Base-by-base conservation (phyloP, 2,329 filamentous ascomycete genomes). In the Tolypocladium pustulatum region DNA sequence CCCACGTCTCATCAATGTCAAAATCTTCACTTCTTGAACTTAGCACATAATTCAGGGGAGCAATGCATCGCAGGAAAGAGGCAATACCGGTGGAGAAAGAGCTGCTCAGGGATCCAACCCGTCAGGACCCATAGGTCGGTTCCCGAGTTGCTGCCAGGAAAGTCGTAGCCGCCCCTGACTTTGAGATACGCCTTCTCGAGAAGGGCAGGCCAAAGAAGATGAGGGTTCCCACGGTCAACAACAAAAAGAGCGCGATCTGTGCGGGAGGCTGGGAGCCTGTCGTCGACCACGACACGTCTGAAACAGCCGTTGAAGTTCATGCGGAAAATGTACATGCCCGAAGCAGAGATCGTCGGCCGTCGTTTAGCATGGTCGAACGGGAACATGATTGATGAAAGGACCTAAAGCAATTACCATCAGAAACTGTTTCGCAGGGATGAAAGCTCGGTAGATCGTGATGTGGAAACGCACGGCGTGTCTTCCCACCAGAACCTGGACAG, bases 181-280 rank as follows among this genome's bases (percentile, higher is more conserved):
- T 97, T 99, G 1, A 99, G 78, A 65, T 99, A 99, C 0, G 94
- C 94, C 69, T 99, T 99, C 70, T 99, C 94, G 20, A 97, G 77
- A 5, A 99, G 78, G 2, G 93, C 91, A 7, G 94, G 94, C 91
- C 93, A 97, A 17, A 97, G 75, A 17, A 95, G 78, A n/a, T 76
- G 79, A 4, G 89, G 88, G 63, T 96, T 91, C 49, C 86, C 86
- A 40, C 91, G 83, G 66, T 97, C 93, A 53, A 95, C 82, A 12
- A 97, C 92, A 71, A 96, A 91, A 3, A 99, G 81, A 7, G 88
- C 85, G 36, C 91, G 84, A 43, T 84, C 79, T 20, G 85, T 89
- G 56, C 81, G 87, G 0, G 92, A 94, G 0, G 84, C 78, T 0
- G 94, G 94, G 20, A 99, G 80, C 25, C 88, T 83, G 69, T 97